Evolutionary conservation across 2,329 filamentous ascomycete species (phyloP), one percentile per base, ranked within the genome.

Genomic region (Botrytis sinoallii): DNA sequence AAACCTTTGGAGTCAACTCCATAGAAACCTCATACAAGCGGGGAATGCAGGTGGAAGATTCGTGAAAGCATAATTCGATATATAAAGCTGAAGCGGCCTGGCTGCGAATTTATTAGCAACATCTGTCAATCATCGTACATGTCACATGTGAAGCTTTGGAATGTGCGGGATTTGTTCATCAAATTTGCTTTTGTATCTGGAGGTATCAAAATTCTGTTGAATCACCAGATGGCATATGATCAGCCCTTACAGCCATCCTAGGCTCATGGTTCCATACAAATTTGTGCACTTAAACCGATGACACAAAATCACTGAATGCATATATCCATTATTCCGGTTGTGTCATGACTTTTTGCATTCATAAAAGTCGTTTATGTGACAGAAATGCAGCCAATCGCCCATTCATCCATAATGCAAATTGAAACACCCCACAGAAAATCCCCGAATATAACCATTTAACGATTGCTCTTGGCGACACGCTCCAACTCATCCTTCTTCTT

Each of bases 401-500:
- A 76, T 77, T 78, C 77, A 75, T 74, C 77, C 78, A 75, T 76
- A 78, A 79, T 75, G 77, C 78, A 81, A 79, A 78, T 76, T 75
- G 75, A 77, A 81, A 80, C 77, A 78, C 79, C 77, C 77, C 79
- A 80, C 75, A 67, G 65, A 72, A 74, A 74, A 73, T 76, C 74
- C 74, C 75, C 78, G 12, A 68, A 69, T 73, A 59, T 73, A 40
- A 63, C 70, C 69, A 60, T 95, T 95, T 98, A 99, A 92, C 96
- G 93, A 92, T 99, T 99, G 91, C 91, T 94, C 94, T 99, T 99
- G 88, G 96, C 96, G 83, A 99, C 96, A 96, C 96, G 96, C 93
- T 99, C 96, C 89, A 99, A 88, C 93, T 99, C 97, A 87, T 99
- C 96, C 95, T 99, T 99, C 94, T 99, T 99, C 94, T 99, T 99